phyloP scores from a whole-genome alignment of 768 basidiomycete genomes.

The Mycena crocata region DNA sequence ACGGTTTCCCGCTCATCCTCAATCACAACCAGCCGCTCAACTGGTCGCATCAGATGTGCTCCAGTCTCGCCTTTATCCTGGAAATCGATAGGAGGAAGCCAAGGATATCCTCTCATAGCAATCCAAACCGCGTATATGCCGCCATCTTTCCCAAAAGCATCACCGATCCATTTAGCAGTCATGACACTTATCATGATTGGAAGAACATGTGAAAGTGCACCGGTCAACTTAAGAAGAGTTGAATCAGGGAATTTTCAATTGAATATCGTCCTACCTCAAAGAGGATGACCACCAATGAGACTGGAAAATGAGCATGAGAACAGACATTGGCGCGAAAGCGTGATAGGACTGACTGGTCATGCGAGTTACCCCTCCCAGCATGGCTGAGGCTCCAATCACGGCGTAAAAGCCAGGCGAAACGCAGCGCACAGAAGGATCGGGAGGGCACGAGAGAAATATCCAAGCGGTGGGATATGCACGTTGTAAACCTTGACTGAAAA shows the following conservation, averaged over 20 bases:
- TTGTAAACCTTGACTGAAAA: conserved; percentile 71
- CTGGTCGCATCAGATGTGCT: conserved; percentile 68
- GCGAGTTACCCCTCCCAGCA: conserved; percentile 81
- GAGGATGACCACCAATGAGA: conserved; percentile 81
- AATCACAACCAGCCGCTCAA: conserved; percentile 62
- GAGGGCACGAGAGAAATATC: conserved; percentile 79
- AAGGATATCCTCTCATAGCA: conserved; percentile 75
- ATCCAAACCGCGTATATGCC: conserved; percentile 78
- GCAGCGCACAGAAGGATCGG: conserved; percentile 74
- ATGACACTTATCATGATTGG: conserved; percentile 87
- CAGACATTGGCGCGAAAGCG: background rate
- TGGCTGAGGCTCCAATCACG: conserved; percentile 80
- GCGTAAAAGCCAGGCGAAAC: conserved; percentile 84
- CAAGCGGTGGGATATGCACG: conserved; percentile 74
- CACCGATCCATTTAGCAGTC: conserved; percentile 82
- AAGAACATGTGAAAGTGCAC: conserved; percentile 82
- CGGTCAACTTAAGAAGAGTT: conserved; percentile 64
- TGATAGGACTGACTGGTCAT: conserved; percentile 70
- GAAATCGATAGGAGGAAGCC: conserved; percentile 74
- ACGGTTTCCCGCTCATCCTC: conserved; percentile 61
- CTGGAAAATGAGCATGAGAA: conserved; percentile 46
- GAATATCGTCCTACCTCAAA: conserved; percentile 64
- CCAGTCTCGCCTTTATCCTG: conserved; percentile 74
- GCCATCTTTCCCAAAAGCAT: conserved; percentile 75
- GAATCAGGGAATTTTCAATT: conserved; percentile 1